Base-by-base conservation (phyloP, 75 land plant genomes). In the Selaginella tamariscina region DNA sequence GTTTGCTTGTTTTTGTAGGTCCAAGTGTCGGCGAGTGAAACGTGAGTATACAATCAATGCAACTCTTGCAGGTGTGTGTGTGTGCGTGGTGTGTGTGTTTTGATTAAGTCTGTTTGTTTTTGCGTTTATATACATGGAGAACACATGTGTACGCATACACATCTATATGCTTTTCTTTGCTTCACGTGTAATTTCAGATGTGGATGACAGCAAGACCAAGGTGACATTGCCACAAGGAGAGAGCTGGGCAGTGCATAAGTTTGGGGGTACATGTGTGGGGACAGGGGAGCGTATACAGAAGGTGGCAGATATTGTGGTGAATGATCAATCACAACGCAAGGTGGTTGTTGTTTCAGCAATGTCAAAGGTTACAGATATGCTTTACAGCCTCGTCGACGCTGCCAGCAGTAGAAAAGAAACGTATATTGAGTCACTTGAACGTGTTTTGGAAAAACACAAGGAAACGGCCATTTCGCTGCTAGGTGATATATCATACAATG, bases 211-310 rank as follows among this genome's bases (percentile, higher is more conserved):
- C 1, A 78, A 76, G 33, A 70, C 30, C 20, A 54, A 67, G 1
- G 54, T 27, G 54, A 33, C 64, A 18, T 62, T 89, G 27, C 91
- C 82, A 15, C 82, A 77, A 44, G 96, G 96, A 22, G 85, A 85
- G n/a, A 80, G 70, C 20, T 93, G 98, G 98, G 77, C 96, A 55
- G 83, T 93, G 32, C 98, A 93, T 67, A 93, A 93, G 70, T 93
- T 93, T 82, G 98, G 98, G 30, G 98, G 98, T 1, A 89, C 98
- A 9, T 93, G 96, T 77, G 86, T 93, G 56, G 96, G 96, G 39
- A 79, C 84, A 66, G 64, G 82, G 22, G 75, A 86, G 68, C 77
- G 98, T 68, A 87, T 93, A 15, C 79, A 76, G 68, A 80, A 79
- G 79, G 98, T 93, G 57, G 88, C 91, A 2, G 81, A 84, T 26